Evolutionary conservation across 2,329 filamentous ascomycete species (phyloP).

Genomic region (Penicillium corylophilum): DNA sequence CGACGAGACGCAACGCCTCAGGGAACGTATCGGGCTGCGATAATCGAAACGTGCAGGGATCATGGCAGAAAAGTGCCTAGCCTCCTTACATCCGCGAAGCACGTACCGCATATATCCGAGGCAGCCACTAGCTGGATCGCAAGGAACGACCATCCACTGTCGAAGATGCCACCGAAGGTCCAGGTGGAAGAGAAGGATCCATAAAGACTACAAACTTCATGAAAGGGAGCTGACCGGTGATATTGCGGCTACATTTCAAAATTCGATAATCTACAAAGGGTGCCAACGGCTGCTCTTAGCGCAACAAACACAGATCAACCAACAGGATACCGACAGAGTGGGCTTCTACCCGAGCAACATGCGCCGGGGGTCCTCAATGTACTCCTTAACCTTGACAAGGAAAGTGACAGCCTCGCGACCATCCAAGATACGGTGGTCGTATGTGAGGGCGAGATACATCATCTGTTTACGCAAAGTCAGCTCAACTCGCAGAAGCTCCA

Average conservation of each 20-base stretch:
- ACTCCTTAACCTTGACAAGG: constrained; percentile 95
- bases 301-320: constrained; percentile 14
- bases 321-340: not conserved
- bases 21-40: constrained; percentile 27
- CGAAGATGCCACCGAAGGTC: not conserved
- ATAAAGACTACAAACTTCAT: not conserved
- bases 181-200: not conserved
- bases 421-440: constrained; percentile 93
- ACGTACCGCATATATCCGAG: not conserved
- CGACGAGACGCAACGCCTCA: constrained; percentile 39
- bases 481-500: not conserved
- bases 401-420: constrained; percentile 95
- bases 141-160: not conserved
- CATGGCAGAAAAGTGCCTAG: not conserved
- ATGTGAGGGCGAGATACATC: constrained; percentile 98
- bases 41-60: not conserved
- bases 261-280: constrained; percentile 31
- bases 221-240: constrained; percentile 1
- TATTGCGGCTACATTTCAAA: constrained; percentile 21
- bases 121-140: not conserved
- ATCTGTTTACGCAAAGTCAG: constrained; percentile 54
- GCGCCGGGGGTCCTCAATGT: constrained; percentile 88
- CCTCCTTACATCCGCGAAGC: not conserved
- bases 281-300: constrained; percentile 16
- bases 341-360: constrained; percentile 67